Percentiles rank a stretch among this genome's conserved stretches.
These are phyloP conservation scores for Talaromyces proteolyticus DNA, from an alignment of 495 filamentous ascomycete genomes.

Conservation along the genomic window DNA sequence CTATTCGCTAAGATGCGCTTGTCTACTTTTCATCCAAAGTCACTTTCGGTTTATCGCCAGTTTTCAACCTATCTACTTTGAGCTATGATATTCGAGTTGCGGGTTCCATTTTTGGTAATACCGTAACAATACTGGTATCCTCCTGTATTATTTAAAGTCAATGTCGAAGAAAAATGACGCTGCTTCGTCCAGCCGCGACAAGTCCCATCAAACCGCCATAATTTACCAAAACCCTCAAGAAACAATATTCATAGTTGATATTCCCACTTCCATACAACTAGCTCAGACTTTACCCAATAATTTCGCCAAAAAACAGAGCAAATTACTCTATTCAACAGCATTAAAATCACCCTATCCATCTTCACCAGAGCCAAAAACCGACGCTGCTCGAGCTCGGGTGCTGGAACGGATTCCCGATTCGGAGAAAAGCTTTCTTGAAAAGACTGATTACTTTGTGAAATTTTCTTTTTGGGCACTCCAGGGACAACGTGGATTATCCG, in stretches of 20 bases:
- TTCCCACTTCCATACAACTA: constrained; percentile 51
- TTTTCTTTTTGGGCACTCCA: constrained; percentile 22
- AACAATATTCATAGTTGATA: constrained; percentile 52
- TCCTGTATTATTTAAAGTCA: no score
- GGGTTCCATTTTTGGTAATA: no score
- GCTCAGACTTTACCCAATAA: constrained; percentile 13
- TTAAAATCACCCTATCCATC: constrained; percentile 25
- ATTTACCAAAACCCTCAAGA: constrained; percentile 44
- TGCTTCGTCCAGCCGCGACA: no score
- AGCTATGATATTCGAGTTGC: no score
- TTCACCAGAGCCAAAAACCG: constrained; percentile 36
- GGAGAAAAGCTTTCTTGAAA: constrained; percentile 23
- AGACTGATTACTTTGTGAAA: constrained; percentile 23
- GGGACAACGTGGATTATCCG: constrained; percentile 2
- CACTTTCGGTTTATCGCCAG: no score
- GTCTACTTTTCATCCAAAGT: no score
- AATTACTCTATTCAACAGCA: constrained; percentile 26
- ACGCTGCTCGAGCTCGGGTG: constrained; percentile 29
- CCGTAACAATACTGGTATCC: no score
- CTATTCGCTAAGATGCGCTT: no score
- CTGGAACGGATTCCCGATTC: constrained; percentile 20
- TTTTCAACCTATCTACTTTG: no score
- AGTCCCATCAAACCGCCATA: no score
- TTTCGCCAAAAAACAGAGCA: neutral
- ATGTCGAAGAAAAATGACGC: no score